These are phyloP conservation scores for Haematococcus sp. DNA, from an alignment of 139 green algal species.

Conservation along the genomic window DNA sequence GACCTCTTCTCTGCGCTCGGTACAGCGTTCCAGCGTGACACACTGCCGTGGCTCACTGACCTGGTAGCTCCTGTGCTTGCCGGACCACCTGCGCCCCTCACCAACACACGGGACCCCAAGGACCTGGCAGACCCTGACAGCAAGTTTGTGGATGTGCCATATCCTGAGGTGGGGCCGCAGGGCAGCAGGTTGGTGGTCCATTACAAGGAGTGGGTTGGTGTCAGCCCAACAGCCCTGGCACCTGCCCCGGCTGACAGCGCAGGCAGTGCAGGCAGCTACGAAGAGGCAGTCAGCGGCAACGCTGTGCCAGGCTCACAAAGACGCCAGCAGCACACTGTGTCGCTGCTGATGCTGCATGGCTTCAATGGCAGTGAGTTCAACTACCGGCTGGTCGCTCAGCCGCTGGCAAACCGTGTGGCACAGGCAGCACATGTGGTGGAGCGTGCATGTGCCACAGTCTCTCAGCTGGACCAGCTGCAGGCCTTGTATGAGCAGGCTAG, in stretches of 20 bases:
- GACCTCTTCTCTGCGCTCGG: neutral
- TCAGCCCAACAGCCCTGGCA: neutral
- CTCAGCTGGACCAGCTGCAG: too few species aligned
- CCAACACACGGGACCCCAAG: conserved; percentile 37
- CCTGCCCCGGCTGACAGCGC: neutral
- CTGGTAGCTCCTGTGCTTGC: conserved; percentile 42
- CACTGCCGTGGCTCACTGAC: conserved; percentile 44
- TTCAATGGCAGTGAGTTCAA: conserved; percentile 59
- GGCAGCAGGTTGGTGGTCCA: conserved; percentile 45
- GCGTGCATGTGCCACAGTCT: neutral
- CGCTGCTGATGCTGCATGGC: conserved; percentile 63
- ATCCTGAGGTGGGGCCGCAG: too few species aligned
- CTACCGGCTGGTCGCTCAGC: conserved; percentile 24
- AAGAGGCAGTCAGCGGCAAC: too few species aligned
- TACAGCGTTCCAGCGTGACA: neutral
- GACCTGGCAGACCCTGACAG: conserved; percentile 58
- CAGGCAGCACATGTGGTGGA: neutral
- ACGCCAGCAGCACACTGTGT: neutral
- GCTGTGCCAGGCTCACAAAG: neutral
- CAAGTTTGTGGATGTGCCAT: conserved; percentile 41
- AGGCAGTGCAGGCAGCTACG: neutral
- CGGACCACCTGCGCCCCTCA: conserved; percentile 25
- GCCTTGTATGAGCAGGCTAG: neutral
- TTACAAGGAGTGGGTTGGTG: conserved; percentile 50
- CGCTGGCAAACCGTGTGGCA: neutral